Conservation (phyloP, 192 early-diverging fungal genomes). For the Backusella tarrabulga region DNA sequence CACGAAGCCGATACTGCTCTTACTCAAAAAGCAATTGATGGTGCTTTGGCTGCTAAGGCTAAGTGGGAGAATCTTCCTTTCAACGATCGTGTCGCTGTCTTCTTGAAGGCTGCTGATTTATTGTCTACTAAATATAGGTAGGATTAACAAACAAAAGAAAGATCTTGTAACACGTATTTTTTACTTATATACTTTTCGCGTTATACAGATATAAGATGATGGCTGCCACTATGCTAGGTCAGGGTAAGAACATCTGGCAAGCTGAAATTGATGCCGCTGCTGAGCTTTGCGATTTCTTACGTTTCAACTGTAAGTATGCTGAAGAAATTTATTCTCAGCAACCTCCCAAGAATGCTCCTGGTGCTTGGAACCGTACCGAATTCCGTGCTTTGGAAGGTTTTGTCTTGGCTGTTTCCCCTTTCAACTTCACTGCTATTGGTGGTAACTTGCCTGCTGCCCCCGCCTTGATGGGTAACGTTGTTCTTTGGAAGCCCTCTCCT, state of each 20-base stretch:
- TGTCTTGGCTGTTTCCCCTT: conserved; percentile 95
- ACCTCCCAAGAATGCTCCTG: conserved; percentile 82
- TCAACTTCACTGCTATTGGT: conserved; percentile 99
- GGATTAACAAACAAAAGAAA: neutral
- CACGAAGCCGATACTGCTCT: conserved; percentile 75
- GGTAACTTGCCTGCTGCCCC: conserved; percentile 92
- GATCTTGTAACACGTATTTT: conserved; percentile 1
- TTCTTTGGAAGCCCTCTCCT: conserved; percentile 96
- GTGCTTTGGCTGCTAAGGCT: conserved; percentile 78
- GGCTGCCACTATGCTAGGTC: conserved; percentile 97
- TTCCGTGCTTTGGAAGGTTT: conserved; percentile 98
- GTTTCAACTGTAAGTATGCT: conserved; percentile 94
- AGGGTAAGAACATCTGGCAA: conserved; percentile 99
- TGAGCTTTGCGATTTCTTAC: conserved; percentile 91
- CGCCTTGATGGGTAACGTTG: conserved; percentile 96
- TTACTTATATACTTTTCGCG: conserved; percentile 26
- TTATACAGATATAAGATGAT: conserved; percentile 59
- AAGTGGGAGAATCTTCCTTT: conserved; percentile 93
- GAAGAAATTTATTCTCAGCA: conserved; percentile 92
- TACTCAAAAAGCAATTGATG: conserved; percentile 71
- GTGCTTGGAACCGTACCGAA: conserved; percentile 94
- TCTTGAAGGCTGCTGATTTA: conserved; percentile 97
- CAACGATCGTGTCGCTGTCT: conserved; percentile 92
- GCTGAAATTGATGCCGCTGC: conserved; percentile 99
- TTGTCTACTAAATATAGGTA: conserved; percentile 88